These are phyloP conservation scores for Xerocomus minutiporus DNA, from an alignment of 1,284 basidiomycete species.

Conservation along the genomic window DNA sequence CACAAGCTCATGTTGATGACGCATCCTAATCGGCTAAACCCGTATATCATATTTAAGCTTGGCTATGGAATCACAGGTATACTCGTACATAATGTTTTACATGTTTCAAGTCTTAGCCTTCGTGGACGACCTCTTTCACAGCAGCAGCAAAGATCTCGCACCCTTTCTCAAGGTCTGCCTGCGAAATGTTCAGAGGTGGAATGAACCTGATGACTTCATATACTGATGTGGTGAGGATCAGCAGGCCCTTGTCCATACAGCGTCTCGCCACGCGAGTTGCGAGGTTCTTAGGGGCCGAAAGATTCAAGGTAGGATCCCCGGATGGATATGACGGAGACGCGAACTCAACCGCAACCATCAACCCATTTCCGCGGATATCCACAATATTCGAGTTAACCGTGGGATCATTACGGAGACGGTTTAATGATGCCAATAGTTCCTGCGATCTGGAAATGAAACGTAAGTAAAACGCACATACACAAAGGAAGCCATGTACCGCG, in stretches of 20 bases:
- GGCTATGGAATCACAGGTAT: not conserved
- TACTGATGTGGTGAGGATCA: constrained; percentile 76
- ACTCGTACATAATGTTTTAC: not conserved
- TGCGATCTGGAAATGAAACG: constrained; percentile 48
- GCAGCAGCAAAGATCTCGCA: constrained; percentile 57
- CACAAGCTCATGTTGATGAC: not conserved
- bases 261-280: constrained; percentile 73
- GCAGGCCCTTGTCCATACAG: constrained; percentile 79
- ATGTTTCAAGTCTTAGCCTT: constrained; percentile 33
- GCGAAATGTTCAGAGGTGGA: constrained; percentile 62
- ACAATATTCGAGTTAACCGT: constrained; percentile 54
- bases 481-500: constrained; percentile 43
- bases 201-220: constrained; percentile 82
- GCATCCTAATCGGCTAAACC: not conserved
- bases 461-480: constrained; percentile 2
- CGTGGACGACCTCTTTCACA: constrained; percentile 57
- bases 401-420: constrained; percentile 51
- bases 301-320: constrained; percentile 42
- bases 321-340: constrained; percentile 50
- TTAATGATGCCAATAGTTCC: constrained; percentile 66
- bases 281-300: constrained; percentile 55
- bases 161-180: constrained; percentile 59
- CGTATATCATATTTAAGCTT: not conserved
- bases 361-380: constrained; percentile 73
- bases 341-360: constrained; percentile 84